A percentile compares a stretch with the other conserved stretches of the same genome.
These are phyloP conservation scores for Ophiostoma piceae DNA, from an alignment of 2,329 filamentous ascomycete species.

Conservation along the genomic window DNA sequence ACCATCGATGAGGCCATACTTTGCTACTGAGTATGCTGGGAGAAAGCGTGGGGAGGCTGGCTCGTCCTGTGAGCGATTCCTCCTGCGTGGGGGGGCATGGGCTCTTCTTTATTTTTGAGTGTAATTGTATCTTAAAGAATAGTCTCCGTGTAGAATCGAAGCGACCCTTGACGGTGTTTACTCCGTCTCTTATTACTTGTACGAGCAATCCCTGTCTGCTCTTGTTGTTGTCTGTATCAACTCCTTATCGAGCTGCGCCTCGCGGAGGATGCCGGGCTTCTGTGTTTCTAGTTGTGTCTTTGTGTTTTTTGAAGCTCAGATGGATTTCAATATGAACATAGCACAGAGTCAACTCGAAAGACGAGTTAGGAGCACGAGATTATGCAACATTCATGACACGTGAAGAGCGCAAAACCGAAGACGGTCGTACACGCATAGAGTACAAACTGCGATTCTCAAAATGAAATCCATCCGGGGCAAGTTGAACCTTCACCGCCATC, in stretches of 20 bases:
- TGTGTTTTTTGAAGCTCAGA: neutral
- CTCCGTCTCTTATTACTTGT: neutral
- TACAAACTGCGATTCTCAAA: neutral
- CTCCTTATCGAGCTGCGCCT: neutral
- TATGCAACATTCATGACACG: neutral
- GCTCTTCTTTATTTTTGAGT: neutral
- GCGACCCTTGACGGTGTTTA: neutral
- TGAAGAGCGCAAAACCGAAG: neutral
- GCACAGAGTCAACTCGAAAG: neutral
- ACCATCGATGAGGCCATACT: neutral
- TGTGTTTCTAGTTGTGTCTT: neutral
- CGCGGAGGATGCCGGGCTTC: neutral
- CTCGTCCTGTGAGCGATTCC: neutral
- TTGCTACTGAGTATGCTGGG: neutral
- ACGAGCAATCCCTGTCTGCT: neutral
- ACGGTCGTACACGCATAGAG: neutral
- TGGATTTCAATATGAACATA: neutral
- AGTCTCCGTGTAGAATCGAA: neutral
- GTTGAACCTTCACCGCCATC: slow-evolving; percentile 15
- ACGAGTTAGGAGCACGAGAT: neutral
- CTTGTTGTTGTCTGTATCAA: neutral
- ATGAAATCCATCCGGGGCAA: neutral
- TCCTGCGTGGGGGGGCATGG: neutral
- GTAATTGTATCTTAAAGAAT: neutral
- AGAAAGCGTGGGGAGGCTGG: neutral